A percentile compares a stretch with the other conserved stretches of the same genome.
Evolutionary conservation across 257 asterid genomes (phyloP).

Genomic region (Mentha longifolia): DNA sequence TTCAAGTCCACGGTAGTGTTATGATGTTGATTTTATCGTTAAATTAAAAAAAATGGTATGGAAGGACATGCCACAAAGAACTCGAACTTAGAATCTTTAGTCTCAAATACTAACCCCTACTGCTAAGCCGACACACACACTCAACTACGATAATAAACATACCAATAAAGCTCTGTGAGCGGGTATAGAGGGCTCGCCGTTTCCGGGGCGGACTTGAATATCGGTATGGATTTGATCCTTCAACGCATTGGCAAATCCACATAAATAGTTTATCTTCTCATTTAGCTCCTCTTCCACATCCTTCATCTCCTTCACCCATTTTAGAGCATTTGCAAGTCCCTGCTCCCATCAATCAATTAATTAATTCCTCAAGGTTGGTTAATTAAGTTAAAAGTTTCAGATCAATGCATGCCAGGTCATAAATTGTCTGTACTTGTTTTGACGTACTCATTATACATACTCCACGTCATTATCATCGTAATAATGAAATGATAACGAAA

Average conservation of each 20-base stretch:
- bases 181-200: constrained; percentile 66
- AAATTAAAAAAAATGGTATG: no score
- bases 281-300: constrained; percentile 69
- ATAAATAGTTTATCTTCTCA: constrained; percentile 61
- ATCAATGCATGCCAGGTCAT: not conserved
- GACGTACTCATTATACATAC: not conserved
- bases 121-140: no score
- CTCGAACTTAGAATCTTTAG: no score
- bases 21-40: no score
- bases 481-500: no score
- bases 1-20: no score
- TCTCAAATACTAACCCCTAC: no score
- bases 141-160: not conserved
- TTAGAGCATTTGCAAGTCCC: constrained; percentile 86
- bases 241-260: constrained; percentile 66
- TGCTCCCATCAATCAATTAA: constrained; percentile 18
- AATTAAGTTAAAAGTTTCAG: not conserved
- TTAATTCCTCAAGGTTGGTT: not conserved
- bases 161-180: constrained; percentile 90
- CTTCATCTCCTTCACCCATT: constrained; percentile 89
- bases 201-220: constrained; percentile 73
- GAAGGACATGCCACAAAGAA: no score
- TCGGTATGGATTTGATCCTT: constrained; percentile 76
- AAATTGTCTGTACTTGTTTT: not conserved
- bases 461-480: not conserved